These are phyloP conservation scores for Onygenales sp. DNA, from an alignment of 2,329 filamentous ascomycete genomes.

Conservation along the genomic window DNA sequence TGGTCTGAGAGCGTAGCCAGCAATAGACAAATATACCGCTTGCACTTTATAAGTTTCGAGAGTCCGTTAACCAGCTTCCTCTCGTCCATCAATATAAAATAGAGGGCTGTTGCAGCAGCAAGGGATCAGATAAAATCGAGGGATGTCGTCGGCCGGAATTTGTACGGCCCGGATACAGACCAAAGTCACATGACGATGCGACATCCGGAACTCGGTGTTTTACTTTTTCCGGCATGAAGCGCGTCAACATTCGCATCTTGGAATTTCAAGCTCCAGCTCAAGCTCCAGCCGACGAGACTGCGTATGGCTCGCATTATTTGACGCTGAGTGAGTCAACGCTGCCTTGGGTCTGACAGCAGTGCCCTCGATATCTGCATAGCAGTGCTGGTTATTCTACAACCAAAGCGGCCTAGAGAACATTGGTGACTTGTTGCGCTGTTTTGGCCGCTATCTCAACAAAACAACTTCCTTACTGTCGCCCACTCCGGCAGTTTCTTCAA, in stretches of 20 bases:
- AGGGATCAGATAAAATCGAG: too few relatives aligned
- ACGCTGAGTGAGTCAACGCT: background rate
- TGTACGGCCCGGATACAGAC: background rate
- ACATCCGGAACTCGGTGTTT: background rate
- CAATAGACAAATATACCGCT: too few relatives aligned
- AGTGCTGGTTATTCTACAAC: background rate
- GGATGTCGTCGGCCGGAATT: too few relatives aligned
- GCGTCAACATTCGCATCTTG: constrained; percentile 1
- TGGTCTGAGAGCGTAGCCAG: too few relatives aligned
- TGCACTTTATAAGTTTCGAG: too few relatives aligned
- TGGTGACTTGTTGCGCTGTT: background rate
- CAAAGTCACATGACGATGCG: background rate
- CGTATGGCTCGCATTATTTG: background rate
- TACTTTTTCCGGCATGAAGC: background rate
- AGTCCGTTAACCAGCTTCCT: too few relatives aligned
- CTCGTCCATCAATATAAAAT: too few relatives aligned
- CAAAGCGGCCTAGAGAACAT: background rate
- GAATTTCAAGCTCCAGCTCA: background rate
- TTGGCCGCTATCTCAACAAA: background rate
- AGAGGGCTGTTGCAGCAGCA: too few relatives aligned
- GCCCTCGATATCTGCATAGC: background rate
- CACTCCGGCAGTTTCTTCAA: constrained; percentile 7
- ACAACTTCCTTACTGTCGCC: background rate
- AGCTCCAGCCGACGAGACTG: background rate
- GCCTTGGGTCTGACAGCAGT: background rate